phyloP scores from a whole-genome alignment of 306 rosid genomes.

The Fragaria iinumae region DNA sequence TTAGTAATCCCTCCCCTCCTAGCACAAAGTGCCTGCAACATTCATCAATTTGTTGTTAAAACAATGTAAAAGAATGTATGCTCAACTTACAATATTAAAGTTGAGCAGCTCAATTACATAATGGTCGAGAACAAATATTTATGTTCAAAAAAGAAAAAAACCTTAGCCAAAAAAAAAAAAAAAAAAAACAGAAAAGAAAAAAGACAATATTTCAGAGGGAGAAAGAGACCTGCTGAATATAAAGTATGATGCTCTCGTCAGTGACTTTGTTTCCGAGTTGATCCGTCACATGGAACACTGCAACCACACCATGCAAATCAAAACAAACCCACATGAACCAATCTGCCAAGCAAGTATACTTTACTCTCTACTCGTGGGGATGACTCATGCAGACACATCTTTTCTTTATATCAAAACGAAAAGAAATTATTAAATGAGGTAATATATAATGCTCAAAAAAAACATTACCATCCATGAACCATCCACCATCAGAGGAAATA shows the following conservation, averaged over 20 bases:
- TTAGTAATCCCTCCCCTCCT: conserved; percentile 34
- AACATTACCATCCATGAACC: conserved; percentile 84
- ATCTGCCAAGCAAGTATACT: conserved; percentile 7
- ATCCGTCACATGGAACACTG: conserved; percentile 90
- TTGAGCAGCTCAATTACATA: neutral
- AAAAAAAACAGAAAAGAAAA: neutral
- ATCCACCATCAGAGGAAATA: conserved; percentile 93
- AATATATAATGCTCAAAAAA: neutral
- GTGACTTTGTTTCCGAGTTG: conserved; percentile 75
- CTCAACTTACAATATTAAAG: neutral
- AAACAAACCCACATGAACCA: conserved; percentile 26
- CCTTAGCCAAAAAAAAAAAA: neutral
- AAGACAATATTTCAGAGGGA: neutral
- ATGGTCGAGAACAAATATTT: neutral
- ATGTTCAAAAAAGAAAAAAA: neutral
- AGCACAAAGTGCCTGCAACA: conserved; percentile 60
- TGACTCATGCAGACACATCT: conserved; percentile 16
- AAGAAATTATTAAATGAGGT: neutral
- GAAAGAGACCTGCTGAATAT: conserved; percentile 60
- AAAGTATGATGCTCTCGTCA: conserved; percentile 61
- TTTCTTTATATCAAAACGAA: neutral
- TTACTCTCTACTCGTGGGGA: neutral
- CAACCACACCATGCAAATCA: conserved; percentile 27
- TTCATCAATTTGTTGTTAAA: neutral
- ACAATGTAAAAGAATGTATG: neutral